Base-by-base conservation (phyloP, 768 basidiomycete genomes). In the Boletus reticulatus region DNA sequence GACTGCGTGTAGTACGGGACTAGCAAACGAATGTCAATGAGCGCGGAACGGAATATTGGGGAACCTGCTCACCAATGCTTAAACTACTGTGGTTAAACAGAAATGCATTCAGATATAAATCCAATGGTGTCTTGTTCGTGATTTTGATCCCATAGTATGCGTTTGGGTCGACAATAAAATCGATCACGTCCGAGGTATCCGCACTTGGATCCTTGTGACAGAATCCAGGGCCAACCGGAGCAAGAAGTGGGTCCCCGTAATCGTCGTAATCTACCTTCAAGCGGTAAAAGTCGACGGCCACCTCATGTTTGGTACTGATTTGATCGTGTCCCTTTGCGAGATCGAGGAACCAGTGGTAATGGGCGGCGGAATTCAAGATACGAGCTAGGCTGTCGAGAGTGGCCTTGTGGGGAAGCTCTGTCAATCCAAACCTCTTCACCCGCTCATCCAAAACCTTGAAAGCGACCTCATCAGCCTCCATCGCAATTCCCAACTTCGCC, bases 51-150 rank as follows among this genome's bases (percentile, higher is more conserved):
- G 32, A n/a, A 4, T 0, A 36, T n/a, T 0, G 29, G 6, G 7
- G 5, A 16, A 16, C 32, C 6, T 17, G 20, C 49, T 39, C 69
- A 73, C 73, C 65, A 49, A 79, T 76, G 6, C 67, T 65, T 34
- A 75, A 58, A 50, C 72, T 69, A n/a, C 65, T 69, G 8, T 73
- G 72, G 45, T 79, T 77, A 43, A 79, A 80, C 51, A 75, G 72
- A 59, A 78, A 78, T 3, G 74, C 64, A 34, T 75, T 75, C 19
- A 76, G 66, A 43, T 78, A 80, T 6, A 80, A 54, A 7, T 67
- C 59, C 20, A 59, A 12, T 24, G 65, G 57, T 0, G 73, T 70
- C 2, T 67, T 53, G 57, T 78, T 78, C 51, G 62, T 63, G 20
- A 78, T 65, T 2, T 66, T 69, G 53, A 78, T 62, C 12, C 76